Base-by-base conservation (phyloP, 805 yeast genomes). In the Cyberlindnera bimundalis region DNA sequence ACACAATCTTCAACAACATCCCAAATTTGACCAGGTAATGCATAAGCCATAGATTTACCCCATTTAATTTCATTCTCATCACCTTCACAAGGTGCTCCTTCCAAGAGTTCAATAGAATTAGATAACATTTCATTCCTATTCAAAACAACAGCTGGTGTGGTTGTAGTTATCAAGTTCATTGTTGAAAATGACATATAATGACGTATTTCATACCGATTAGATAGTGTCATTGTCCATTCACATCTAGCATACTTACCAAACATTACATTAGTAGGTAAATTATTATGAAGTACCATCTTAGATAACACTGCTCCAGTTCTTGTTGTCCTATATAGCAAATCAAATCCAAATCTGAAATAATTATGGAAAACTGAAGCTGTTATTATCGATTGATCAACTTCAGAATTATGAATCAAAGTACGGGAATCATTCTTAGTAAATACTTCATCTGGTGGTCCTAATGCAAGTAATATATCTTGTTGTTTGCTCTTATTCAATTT, bases 401-500 rank as follows among this genome's bases (percentile, higher is more conserved):
- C 20, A 4, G 39, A 18, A 21, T 59, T 64, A 54, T 66, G 76
- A 26, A 68, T 74, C 44, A 59, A 54, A 13, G 67, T 56, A 45
- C 76, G 58, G 2, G 58, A 52, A 45, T 71, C 77, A 37, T 66
- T 64, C 46, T 72, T 73, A 44, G 65, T 59, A 45, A 76, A 67
- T 4, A 63, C 65, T 33, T 73, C 80, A 34, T 75, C 76, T 0
- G 85, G 84, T 2, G 81, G 78, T 0, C 84, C 84, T 16, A 79
- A 56, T 0, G 60, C 51, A 15, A 62, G 57, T 7, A 78, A 47
- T 1, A 76, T 58, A 17, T 71, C 73, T 46, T 74, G 79, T 59
- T 77, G 76, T 1, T 73, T 60, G 2, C 79, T 70, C 24, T 52
- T 32, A 1, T 78, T 77, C 3, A 78, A 55, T 5, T 44, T 33